phyloP scores from a whole-genome alignment of 139 green algal species.

The Chlorella sp. region DNA sequence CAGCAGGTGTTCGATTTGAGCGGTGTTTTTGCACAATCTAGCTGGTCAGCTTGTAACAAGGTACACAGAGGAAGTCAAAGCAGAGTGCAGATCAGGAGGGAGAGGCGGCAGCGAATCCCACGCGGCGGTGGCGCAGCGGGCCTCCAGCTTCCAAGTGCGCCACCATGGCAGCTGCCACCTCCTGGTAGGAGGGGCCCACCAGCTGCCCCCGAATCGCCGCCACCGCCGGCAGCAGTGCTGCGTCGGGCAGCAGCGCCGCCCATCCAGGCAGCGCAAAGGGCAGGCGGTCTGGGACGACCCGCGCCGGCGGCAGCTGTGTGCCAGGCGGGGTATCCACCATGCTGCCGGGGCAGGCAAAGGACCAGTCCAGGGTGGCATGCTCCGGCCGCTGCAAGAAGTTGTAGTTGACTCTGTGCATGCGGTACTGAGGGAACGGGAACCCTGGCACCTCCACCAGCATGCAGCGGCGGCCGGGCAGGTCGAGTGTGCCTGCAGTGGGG shows the following conservation, averaged over 20 bases:
- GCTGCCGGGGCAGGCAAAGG: constrained; percentile 7
- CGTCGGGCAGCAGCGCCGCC: constrained; percentile 12
- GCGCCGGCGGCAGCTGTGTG: not conserved
- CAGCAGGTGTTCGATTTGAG: too few relatives aligned
- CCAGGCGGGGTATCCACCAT: not conserved
- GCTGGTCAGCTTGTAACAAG: too few relatives aligned
- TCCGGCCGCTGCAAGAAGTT: not conserved
- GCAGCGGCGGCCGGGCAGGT: constrained; percentile 1
- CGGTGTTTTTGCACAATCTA: too few relatives aligned
- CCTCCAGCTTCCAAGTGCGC: not conserved
- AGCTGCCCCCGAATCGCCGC: constrained; percentile 4
- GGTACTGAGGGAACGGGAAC: constrained; percentile 9
- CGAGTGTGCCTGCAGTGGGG: not conserved
- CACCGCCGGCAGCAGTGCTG: constrained; percentile 16
- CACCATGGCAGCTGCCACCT: constrained; percentile 22
- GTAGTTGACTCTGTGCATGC: not conserved
- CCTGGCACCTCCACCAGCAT: constrained; percentile 16
- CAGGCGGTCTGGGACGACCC: not conserved
- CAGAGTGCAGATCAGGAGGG: too few relatives aligned
- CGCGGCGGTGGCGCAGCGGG: constrained; percentile 3
- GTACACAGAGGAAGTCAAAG: too few relatives aligned
- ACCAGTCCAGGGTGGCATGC: constrained; percentile 2
- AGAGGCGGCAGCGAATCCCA: not conserved
- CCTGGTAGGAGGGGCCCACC: not conserved
- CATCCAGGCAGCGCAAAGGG: not conserved